A percentile compares a stretch with the other conserved stretches of the same genome.
Evolutionary conservation across 805 yeast species (phyloP).

Genomic region (Pichia pseudocactophila): DNA sequence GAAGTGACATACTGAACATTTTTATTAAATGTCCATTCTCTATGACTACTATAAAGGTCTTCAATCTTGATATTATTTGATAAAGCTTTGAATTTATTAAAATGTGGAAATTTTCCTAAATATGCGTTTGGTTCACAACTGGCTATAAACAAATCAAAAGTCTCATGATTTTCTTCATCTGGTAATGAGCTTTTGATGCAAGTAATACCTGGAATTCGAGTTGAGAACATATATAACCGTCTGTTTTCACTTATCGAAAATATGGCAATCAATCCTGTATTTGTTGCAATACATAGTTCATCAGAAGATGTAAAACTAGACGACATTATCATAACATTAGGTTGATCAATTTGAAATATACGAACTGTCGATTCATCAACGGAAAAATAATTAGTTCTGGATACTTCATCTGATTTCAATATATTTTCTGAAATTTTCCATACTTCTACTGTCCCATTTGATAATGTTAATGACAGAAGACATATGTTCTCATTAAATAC

Average conservation of each 20-base stretch:
- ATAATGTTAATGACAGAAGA: constrained; percentile 20
- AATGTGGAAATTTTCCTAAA: constrained; percentile 5
- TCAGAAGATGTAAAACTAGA: constrained; percentile 24
- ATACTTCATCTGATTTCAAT: constrained; percentile 1
- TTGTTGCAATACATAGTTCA: constrained; percentile 20
- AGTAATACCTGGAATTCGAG: constrained; percentile 18
- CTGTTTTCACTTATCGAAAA: constrained; percentile 13
- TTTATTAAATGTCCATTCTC: constrained; percentile 5
- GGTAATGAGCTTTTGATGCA: constrained; percentile 8
- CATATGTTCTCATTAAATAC: constrained; percentile 6
- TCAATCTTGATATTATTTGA: constrained; percentile 1
- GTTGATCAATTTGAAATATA: constrained; percentile 14
- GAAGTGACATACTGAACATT: constrained; percentile 1
- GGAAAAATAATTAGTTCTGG: constrained; percentile 1
- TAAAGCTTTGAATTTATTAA: constrained; percentile 1
- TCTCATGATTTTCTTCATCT: background rate
- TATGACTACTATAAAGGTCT: background rate
- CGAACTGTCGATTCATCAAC: constrained; percentile 2
- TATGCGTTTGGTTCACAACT: constrained; percentile 14
- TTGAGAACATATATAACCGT: constrained; percentile 20
- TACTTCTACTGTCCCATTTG: constrained; percentile 22
- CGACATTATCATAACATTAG: constrained; percentile 9
- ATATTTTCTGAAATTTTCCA: constrained; percentile 17
- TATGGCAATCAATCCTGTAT: constrained; percentile 23
- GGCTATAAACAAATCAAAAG: constrained; percentile 14